phyloP scores from a whole-genome alignment of 2,329 filamentous ascomycete genomes.

The Colletotrichum zoysiae region DNA sequence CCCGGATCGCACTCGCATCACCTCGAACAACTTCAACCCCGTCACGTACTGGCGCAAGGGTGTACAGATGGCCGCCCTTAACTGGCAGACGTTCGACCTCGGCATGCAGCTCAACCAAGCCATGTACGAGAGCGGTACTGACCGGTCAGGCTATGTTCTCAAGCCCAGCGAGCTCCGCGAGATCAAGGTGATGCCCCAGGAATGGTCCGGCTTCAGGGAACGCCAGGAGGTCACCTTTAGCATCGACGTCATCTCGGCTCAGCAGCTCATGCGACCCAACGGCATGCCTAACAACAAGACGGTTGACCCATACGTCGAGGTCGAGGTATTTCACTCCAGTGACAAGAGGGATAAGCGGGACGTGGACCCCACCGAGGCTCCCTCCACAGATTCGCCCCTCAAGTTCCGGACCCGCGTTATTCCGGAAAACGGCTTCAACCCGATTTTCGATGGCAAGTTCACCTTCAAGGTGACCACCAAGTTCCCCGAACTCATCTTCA shows the following conservation, averaged over 20 bases:
- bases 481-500: conserved; percentile 91
- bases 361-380: conserved; percentile 68
- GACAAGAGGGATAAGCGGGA: conserved; percentile 92
- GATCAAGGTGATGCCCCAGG: conserved; percentile 70
- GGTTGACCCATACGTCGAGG: conserved; percentile 93
- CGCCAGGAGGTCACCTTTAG: conserved; percentile 87
- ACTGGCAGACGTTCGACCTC: conserved; percentile 98
- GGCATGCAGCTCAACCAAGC: conserved; percentile 97
- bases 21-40: conserved; percentile 94
- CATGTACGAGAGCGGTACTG: conserved; percentile 93
- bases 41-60: conserved; percentile 94
- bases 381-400: conserved; percentile 70
- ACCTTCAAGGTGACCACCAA: conserved; percentile 90
- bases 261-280: conserved; percentile 89
- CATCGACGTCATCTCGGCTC: conserved; percentile 91
- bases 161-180: conserved; percentile 90
- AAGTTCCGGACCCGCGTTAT: conserved; percentile 85
- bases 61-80: conserved; percentile 97
- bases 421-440: conserved; percentile 92
- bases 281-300: conserved; percentile 77
- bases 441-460: conserved; percentile 84
- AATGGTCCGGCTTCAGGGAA: conserved; percentile 73
- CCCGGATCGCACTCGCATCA: conserved; percentile 83
- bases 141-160: conserved; percentile 90
- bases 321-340: conserved; percentile 94